Conservation (phyloP, 2,329 filamentous ascomycete genomes). For the Exophiala sp. region DNA sequence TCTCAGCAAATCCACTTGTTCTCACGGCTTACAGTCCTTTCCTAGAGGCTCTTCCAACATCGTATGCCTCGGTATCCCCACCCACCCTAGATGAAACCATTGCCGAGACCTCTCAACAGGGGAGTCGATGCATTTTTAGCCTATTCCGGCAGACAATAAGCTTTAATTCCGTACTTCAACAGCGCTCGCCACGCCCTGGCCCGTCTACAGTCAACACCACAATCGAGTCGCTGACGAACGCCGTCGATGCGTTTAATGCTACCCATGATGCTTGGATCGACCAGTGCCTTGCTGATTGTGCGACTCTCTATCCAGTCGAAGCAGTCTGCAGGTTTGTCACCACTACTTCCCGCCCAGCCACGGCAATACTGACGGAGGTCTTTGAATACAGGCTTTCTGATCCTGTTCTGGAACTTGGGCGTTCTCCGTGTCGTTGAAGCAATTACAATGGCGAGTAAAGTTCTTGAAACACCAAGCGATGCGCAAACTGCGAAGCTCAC, state of each 20-base stretch:
- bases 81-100: not conserved
- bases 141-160: constrained; percentile 1
- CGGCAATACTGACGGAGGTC: not conserved
- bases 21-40: not conserved
- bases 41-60: not conserved
- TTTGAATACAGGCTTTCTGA: not conserved
- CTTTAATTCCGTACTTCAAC: not conserved
- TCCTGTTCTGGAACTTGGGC: constrained; percentile 5
- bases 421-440: constrained; percentile 3
- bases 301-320: not conserved
- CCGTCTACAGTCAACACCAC: not conserved
- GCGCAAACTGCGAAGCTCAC: not conserved
- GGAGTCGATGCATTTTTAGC: not conserved
- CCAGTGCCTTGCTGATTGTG: not conserved
- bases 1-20: not conserved
- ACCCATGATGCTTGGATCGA: constrained; percentile 4
- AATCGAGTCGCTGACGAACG: not conserved
- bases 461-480: not conserved
- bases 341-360: not conserved
- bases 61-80: not conserved
- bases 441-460: not conserved
- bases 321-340: constrained; percentile 2
- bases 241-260: constrained; percentile 2
- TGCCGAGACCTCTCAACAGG: constrained; percentile 1
- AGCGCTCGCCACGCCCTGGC: not conserved